phyloP scores from a whole-genome alignment of 768 basidiomycete species.

The Megacollybia marginata region DNA sequence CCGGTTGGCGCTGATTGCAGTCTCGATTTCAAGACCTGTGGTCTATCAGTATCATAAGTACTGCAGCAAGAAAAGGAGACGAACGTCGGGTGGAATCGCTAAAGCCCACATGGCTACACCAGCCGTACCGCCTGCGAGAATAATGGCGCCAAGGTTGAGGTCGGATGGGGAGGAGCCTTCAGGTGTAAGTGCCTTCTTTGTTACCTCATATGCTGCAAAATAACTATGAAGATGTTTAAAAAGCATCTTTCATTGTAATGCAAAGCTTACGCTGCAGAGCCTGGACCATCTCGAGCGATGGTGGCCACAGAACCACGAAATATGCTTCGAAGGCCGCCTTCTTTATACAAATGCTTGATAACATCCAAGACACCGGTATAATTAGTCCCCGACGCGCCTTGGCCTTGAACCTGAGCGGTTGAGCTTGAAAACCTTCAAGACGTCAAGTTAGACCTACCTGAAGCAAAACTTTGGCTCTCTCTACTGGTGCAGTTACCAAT shows the following conservation, averaged over 20 bases:
- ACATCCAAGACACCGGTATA: conserved; percentile 94
- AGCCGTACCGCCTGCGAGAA: conserved; percentile 88
- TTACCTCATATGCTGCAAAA: conserved; percentile 94
- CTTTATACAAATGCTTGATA: conserved; percentile 81
- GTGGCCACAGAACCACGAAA: conserved; percentile 94
- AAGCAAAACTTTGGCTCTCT: conserved; percentile 91
- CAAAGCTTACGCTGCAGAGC: conserved; percentile 81
- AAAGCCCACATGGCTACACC: conserved; percentile 98
- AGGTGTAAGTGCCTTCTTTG: conserved; percentile 82
- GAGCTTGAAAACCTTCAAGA: neutral
- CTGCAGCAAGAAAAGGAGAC: conserved; percentile 18
- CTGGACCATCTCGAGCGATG: conserved; percentile 89
- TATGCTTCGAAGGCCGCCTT: conserved; percentile 88
- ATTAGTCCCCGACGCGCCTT: conserved; percentile 59
- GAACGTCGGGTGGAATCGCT: conserved; percentile 93
- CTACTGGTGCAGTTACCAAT: conserved; percentile 89
- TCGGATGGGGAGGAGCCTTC: conserved; percentile 72
- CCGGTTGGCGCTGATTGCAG: conserved; percentile 95
- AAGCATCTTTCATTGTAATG: neutral
- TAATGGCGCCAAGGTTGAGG: conserved; percentile 79
- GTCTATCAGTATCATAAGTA: conserved; percentile 2
- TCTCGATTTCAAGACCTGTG: conserved; percentile 89
- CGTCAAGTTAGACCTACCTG: conserved; percentile 45
- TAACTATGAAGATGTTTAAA: conserved; percentile 47
- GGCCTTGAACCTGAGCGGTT: conserved; percentile 71